Evolutionary conservation across 2,329 filamentous ascomycete species (phyloP).

Genomic region (Pseudocercospora eumusae): DNA sequence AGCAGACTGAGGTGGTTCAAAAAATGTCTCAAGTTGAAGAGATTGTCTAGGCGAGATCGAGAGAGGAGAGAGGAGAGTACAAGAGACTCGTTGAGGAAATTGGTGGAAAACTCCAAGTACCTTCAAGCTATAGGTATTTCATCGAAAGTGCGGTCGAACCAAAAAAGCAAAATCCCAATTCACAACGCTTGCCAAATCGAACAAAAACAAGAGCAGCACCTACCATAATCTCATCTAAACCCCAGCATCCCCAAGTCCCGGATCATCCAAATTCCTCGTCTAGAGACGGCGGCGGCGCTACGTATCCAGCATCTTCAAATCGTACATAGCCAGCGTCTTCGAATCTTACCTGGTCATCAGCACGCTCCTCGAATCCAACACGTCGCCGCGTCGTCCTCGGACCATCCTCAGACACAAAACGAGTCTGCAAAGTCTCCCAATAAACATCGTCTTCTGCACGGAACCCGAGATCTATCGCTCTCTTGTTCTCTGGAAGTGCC

Average conservation of each 20-base stretch:
- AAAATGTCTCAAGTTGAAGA: not conserved
- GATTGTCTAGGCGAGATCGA: no score
- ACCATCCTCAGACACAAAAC: no score
- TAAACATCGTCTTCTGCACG: not conserved
- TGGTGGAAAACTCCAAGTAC: no score
- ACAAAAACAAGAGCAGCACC: not conserved
- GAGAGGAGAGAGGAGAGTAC: not conserved
- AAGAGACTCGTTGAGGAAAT: no score
- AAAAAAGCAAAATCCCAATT: no score
- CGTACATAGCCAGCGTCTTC: not conserved
- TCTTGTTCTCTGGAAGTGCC: not conserved
- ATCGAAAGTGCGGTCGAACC: no score
- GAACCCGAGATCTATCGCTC: not conserved
- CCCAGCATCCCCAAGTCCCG: not conserved
- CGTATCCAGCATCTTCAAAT: not conserved
- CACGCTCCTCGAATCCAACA: no score
- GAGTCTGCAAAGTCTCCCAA: not conserved
- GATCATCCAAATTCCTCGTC: not conserved
- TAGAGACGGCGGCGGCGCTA: not conserved
- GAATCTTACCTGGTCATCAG: not conserved
- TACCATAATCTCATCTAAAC: no score
- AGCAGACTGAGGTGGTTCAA: constrained; percentile 9
- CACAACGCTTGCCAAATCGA: not conserved
- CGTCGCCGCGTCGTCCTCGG: no score
- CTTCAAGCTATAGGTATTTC: no score